These are phyloP conservation scores for Ascochyta lentis DNA, from an alignment of 2,329 filamentous ascomycete species.

Conservation along the genomic window DNA sequence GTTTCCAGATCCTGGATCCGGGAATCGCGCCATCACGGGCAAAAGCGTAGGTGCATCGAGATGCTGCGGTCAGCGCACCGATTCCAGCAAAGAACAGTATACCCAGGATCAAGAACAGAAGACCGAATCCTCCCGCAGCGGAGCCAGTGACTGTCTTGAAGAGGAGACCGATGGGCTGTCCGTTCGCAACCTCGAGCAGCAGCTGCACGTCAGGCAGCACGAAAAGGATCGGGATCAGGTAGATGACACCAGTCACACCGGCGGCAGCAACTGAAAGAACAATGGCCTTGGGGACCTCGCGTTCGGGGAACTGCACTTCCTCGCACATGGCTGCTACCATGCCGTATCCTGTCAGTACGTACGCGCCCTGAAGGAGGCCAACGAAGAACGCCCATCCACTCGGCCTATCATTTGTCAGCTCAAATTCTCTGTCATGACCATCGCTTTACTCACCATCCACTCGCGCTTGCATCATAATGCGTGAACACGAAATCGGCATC, in stretches of 20 bases:
- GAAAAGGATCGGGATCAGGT: slow-evolving; percentile 77
- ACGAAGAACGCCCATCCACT: slow-evolving; percentile 76
- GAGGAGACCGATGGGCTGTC: slow-evolving; percentile 76
- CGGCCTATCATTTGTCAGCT: slow-evolving; percentile 52
- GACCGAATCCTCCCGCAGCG: slow-evolving; percentile 73
- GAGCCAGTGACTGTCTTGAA: slow-evolving; percentile 80
- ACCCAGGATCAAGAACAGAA: slow-evolving; percentile 77
- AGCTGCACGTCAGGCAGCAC: slow-evolving; percentile 71
- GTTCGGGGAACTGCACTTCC: slow-evolving; percentile 72
- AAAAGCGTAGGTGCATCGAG: slow-evolving; percentile 77
- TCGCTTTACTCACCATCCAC: slow-evolving; percentile 63
- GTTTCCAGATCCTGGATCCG: slow-evolving; percentile 69
- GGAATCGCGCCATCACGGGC: slow-evolving; percentile 78
- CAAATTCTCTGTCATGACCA: not conserved
- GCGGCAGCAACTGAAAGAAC: slow-evolving; percentile 72
- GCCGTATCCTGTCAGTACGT: slow-evolving; percentile 70
- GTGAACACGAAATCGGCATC: slow-evolving; percentile 70
- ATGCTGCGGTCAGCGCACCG: slow-evolving; percentile 75
- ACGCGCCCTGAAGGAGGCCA: slow-evolving; percentile 69
- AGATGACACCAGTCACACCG: slow-evolving; percentile 69
- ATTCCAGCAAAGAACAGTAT: slow-evolving; percentile 80
- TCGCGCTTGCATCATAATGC: slow-evolving; percentile 70
- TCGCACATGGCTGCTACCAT: slow-evolving; percentile 77
- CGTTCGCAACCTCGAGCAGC: slow-evolving; percentile 70
- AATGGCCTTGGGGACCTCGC: slow-evolving; percentile 74